Evolutionary conservation across 352 stramenopile species (phyloP), one percentile per base, ranked within the genome.

Genomic region (Phytophthora pistaciae): DNA sequence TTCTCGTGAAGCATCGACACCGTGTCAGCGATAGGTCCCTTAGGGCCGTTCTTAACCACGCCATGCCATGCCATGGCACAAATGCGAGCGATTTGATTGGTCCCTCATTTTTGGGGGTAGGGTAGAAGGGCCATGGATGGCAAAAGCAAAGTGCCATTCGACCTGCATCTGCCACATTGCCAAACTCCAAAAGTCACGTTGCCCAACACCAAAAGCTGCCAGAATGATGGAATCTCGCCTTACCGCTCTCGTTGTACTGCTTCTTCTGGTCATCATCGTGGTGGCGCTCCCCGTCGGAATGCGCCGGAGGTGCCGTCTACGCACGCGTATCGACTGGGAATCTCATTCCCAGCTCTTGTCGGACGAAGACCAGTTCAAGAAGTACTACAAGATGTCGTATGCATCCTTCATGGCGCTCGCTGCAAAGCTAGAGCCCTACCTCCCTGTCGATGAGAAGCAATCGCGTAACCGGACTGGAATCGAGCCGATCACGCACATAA

Each of bases 401-500:
- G 36, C 10, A 44, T 44, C 36, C 4, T 44, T 44, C 36, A 44
- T 44, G 36, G 36, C 36, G 36, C 36, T 44, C 14, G 36, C 36
- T 18, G 2, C 36, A 44, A 44, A 44, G 36, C 36, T 44, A 44
- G 36, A 44, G 36, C 14, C 36, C 10, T 18, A 44, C 4, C 36
- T 18, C 36, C 36, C 36, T 18, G 36, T 13, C 36, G 36, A 44
- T 18, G 36, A 44, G 14, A 18, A 44, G 36, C 36, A 44, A 44
- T 44, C 36, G 10, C 36, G 36, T 7, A 44, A n/a, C 36, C 36
- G 36, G 36, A 44, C 36, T 44, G 36, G 36, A 44, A 44, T 44
- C 29, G 56, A 53, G 20, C 56, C 56, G 11, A 40, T 62, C 6
- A 40, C 56, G n/a, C 38, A 42, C n/a, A 40, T 62, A 4, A 59